A percentile compares a stretch with the other conserved stretches of the same genome.
Evolutionary conservation across 805 yeast genomes (phyloP).

Genomic region (Candida coquimbonensis): DNA sequence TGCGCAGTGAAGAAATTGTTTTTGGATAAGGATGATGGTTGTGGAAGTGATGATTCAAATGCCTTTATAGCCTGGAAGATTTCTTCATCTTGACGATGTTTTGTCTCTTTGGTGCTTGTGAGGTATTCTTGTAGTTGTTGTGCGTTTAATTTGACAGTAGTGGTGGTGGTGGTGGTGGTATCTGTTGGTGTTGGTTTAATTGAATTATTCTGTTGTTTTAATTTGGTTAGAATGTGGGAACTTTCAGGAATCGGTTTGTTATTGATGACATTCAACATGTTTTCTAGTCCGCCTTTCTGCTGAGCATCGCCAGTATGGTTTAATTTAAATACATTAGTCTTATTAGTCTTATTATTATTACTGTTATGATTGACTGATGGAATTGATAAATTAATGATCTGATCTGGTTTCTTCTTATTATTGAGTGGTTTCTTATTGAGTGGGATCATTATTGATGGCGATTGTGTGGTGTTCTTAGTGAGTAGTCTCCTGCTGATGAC

Average conservation of each 20-base stretch:
- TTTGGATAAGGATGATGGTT: constrained; percentile 32
- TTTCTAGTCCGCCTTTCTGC: constrained; percentile 7
- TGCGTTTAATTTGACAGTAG: constrained; percentile 7
- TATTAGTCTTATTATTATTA: not conserved
- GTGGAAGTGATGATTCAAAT: constrained; percentile 34
- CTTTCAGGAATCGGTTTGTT: too few relatives aligned
- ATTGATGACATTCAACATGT: constrained; percentile 3
- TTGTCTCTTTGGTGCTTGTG: constrained; percentile 34
- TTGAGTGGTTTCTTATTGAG: too few relatives aligned
- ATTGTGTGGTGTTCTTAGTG: too few relatives aligned
- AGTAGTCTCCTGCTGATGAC: too few relatives aligned
- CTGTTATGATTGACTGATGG: too few relatives aligned
- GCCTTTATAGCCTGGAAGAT: constrained; percentile 43
- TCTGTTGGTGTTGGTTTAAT: too few relatives aligned
- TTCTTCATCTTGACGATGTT: constrained; percentile 34
- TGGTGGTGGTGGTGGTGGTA: not conserved
- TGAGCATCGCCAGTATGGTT: not conserved
- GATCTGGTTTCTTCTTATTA: too few relatives aligned
- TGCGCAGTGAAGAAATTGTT: constrained; percentile 36
- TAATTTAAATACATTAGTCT: not conserved
- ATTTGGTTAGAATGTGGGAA: too few relatives aligned
- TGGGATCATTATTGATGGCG: too few relatives aligned
- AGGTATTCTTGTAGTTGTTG: constrained; percentile 35
- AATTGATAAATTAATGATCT: too few relatives aligned
- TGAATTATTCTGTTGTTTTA: too few relatives aligned